Base-by-base conservation (phyloP, 2,329 filamentous ascomycete species). In the Sarocladium kiliense region DNA sequence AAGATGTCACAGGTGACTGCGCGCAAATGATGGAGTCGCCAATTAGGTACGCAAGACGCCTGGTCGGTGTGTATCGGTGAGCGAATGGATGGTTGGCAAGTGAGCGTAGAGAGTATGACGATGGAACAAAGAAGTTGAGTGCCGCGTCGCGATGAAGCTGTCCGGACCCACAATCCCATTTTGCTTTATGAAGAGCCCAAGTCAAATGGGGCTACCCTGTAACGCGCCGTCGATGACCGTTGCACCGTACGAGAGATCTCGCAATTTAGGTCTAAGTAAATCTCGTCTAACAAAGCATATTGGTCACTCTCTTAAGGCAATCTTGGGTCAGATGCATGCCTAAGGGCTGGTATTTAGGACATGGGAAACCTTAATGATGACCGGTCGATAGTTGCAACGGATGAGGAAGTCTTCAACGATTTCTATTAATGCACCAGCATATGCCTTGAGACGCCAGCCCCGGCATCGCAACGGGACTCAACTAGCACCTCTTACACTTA, bases 51-150 rank as follows among this genome's bases (percentile, higher is more conserved):
- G 5, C 10, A 25, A 6, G 36, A 39, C n/a, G 36, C 18, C 12
- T 5, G 19, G 16, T 7, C 6, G 11, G 11, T 9, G 41, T 14
- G n/a, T 10, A 12, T 16, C n/a, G n/a, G 41, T 5, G 23, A 45
- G 23, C 10, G 41, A 26, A 25, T 21, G 41, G 41, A 5, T 25
- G 26, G 25, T n/a, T n/a, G 9, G 26, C 26, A 32, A 32, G 14
- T 10, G 44, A 34, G 18, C 4, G n/a, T 21, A 16, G n/a, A 34
- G 27, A 3, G 4, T 51, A 36, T 36, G 26, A 51, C 18, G 47
- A 34, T 51, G 27, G 27, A 51, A 51, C 27, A 51, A 51, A 51
- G 47, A 51, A 32, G 47, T 34, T 47, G 44, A 47, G 25, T 34
- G 47, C 47, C 47, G 47, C 27, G 47, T 51, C 47, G 47, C 47